phyloP scores from a whole-genome alignment of 2,329 filamentous ascomycete species.

The Colletotrichum sojae region DNA sequence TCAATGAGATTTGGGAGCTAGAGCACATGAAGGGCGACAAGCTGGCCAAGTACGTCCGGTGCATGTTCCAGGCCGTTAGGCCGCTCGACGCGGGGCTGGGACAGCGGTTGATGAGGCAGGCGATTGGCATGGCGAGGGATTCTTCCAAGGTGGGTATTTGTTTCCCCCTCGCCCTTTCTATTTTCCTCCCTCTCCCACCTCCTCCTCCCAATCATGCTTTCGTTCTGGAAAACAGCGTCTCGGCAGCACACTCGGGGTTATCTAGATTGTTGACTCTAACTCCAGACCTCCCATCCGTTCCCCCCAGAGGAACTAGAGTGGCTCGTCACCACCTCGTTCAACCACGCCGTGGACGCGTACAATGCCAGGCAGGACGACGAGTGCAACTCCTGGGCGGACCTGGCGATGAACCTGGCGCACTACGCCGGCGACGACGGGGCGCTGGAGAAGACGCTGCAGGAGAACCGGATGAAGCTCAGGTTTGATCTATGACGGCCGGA shows the following conservation, averaged over 20 bases:
- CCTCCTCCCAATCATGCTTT: too few relatives aligned
- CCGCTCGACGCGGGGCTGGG: conserved; percentile 68
- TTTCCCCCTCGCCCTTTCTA: too few relatives aligned
- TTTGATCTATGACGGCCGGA: neutral
- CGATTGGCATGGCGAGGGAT: conserved; percentile 66
- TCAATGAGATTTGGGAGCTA: conserved; percentile 76
- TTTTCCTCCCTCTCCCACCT: too few relatives aligned
- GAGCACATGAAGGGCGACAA: conserved; percentile 69
- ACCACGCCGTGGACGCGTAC: conserved; percentile 78
- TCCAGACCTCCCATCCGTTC: conserved; percentile 58
- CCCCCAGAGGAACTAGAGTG: conserved; percentile 80
- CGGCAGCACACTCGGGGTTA: neutral
- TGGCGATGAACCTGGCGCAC: conserved; percentile 73
- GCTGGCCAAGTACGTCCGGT: conserved; percentile 83
- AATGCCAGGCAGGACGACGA: conserved; percentile 66
- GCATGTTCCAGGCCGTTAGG: conserved; percentile 79
- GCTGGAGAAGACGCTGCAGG: conserved; percentile 46
- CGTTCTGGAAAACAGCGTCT: too few relatives aligned
- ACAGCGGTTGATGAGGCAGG: conserved; percentile 75
- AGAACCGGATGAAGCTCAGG: conserved; percentile 16
- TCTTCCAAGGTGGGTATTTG: conserved; percentile 62
- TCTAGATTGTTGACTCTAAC: conserved; percentile 21
- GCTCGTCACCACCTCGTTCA: conserved; percentile 79
- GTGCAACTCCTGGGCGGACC: conserved; percentile 73
- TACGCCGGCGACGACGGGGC: conserved; percentile 68